A percentile compares a stretch with the other conserved stretches of the same genome.
These are phyloP conservation scores for Kurtzmaniella quercitrusa DNA, from an alignment of 1,139 yeast genomes.

Conservation along the genomic window DNA sequence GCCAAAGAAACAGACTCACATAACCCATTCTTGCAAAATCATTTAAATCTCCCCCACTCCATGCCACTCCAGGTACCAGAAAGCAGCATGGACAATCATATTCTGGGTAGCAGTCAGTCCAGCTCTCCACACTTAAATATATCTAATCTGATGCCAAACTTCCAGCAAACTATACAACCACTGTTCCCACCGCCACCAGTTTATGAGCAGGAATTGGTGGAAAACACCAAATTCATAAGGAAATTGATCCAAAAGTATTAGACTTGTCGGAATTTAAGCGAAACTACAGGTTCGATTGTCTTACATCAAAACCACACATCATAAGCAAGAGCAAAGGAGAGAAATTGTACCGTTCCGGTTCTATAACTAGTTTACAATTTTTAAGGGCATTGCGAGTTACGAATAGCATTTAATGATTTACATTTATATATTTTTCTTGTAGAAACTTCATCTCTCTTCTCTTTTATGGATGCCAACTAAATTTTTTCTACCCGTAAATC, in stretches of 20 bases:
- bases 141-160: neutral
- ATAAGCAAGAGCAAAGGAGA: neutral
- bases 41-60: neutral
- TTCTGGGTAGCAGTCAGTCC: neutral
- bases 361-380: neutral
- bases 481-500: too few species aligned
- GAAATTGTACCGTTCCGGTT: neutral
- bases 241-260: neutral
- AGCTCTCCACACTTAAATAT: neutral
- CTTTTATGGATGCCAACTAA: too few species aligned
- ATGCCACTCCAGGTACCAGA: neutral
- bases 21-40: neutral
- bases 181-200: neutral
- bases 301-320: too few species aligned
- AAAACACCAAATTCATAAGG: neutral
- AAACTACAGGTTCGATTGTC: too few species aligned
- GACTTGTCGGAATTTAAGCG: neutral
- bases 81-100: neutral
- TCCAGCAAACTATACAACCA: neutral
- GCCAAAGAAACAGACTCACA: conserved; percentile 18
- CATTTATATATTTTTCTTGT: neutral
- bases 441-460: too few species aligned
- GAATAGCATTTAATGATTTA: neutral
- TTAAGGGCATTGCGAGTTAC: neutral
- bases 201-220: neutral